These are phyloP conservation scores for Suhomyces sp. DNA, from an alignment of 805 yeast genomes.

Conservation along the genomic window DNA sequence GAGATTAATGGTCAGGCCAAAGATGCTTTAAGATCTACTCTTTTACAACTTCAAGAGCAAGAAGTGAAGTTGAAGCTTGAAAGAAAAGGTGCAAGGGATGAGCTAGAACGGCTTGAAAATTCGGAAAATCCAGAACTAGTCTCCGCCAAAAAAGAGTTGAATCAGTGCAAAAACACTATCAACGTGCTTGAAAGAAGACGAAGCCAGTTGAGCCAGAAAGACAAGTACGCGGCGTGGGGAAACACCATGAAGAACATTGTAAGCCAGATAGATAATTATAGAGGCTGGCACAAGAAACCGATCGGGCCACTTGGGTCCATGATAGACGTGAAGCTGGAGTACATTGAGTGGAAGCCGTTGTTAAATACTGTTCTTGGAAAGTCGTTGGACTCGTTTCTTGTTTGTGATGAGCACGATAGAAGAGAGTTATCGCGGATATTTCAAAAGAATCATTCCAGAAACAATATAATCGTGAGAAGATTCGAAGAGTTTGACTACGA, in stretches of 20 bases:
- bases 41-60: conserved; percentile 19
- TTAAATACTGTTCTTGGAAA: conserved; percentile 55
- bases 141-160: neutral
- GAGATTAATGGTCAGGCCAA: conserved; percentile 44
- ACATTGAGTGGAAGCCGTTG: conserved; percentile 54
- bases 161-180: conserved; percentile 6
- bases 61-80: conserved; percentile 14
- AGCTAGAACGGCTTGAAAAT: conserved; percentile 13
- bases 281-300: conserved; percentile 47
- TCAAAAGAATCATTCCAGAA: conserved; percentile 20
- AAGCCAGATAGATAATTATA: conserved; percentile 34
- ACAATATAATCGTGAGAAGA: conserved; percentile 48
- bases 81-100: conserved; percentile 6
- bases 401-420: conserved; percentile 61
- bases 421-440: conserved; percentile 30
- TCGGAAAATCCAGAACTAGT: neutral
- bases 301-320: conserved; percentile 78
- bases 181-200: conserved; percentile 10
- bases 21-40: conserved; percentile 26
- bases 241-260: conserved; percentile 40
- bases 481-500: conserved; percentile 58
- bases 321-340: conserved; percentile 55
- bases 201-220: conserved; percentile 20
- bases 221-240: conserved; percentile 53
- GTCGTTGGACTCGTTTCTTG: conserved; percentile 63